Conservation (phyloP, 129 eudicot genomes). For the Deinandra increscens region DNA sequence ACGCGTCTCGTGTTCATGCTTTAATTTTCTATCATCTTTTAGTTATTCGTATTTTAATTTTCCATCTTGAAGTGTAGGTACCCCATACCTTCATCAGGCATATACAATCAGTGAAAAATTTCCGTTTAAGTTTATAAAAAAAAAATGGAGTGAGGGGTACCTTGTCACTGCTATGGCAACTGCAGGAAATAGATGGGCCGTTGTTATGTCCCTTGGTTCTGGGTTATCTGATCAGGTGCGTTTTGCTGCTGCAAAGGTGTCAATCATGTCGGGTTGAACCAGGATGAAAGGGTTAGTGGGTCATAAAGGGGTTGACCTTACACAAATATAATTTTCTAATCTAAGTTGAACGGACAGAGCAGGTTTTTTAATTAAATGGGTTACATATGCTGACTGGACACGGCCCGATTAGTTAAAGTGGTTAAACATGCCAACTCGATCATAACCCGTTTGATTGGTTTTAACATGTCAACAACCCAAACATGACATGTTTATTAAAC, state of each 20-base stretch:
- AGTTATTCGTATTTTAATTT: too few relatives aligned
- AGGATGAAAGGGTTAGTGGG: too few relatives aligned
- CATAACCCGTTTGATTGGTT: too few relatives aligned
- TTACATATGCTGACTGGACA: background rate
- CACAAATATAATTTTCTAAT: too few relatives aligned
- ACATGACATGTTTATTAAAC: too few relatives aligned
- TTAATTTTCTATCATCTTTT: background rate
- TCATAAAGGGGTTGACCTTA: too few relatives aligned
- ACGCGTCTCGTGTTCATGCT: background rate
- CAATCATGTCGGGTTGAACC: background rate
- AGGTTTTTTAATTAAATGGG: background rate
- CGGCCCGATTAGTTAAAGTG: too few relatives aligned
- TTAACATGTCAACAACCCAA: too few relatives aligned
- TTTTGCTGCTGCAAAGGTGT: background rate
- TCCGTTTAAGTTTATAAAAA: slow-evolving; percentile 88
- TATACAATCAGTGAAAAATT: slow-evolving; percentile 85
- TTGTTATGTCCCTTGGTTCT: slow-evolving; percentile 87
- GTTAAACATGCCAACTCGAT: too few relatives aligned
- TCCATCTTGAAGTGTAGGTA: slow-evolving; percentile 43
- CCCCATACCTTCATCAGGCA: slow-evolving; percentile 68
- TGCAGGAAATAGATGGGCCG: slow-evolving; percentile 81
- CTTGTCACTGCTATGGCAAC: slow-evolving; percentile 94
- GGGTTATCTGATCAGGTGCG: slow-evolving; percentile 74
- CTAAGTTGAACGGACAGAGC: too few relatives aligned
- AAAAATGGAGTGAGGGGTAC: slow-evolving; percentile 89